Percentiles rank a stretch among this genome's conserved stretches.
phyloP scores from a whole-genome alignment of 139 green algal genomes.

The Pseudopediastrum boryanum region DNA sequence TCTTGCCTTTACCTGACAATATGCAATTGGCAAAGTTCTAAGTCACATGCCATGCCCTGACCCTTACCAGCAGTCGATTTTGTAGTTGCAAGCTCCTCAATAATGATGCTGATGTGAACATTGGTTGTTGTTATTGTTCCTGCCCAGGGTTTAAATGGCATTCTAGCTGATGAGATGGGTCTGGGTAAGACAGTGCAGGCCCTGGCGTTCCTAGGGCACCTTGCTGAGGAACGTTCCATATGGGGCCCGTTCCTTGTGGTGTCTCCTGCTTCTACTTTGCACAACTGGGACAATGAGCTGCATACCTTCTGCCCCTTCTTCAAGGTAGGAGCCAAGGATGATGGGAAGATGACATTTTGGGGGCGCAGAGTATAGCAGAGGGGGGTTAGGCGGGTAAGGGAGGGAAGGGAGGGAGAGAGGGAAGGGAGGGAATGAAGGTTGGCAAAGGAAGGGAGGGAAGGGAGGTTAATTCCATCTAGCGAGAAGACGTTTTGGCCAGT shows the following conservation, averaged over 20 bases:
- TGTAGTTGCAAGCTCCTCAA: no score
- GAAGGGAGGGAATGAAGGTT: background rate
- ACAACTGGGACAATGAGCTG: slow-evolving; percentile 86
- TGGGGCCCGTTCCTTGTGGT: slow-evolving; percentile 84
- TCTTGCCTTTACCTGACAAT: no score
- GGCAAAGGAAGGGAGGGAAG: background rate
- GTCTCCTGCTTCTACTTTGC: slow-evolving; percentile 80
- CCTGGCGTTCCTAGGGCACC: slow-evolving; percentile 93
- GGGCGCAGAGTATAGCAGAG: background rate
- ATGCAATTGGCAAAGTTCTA: no score
- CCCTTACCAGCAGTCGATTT: no score
- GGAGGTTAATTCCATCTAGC: background rate
- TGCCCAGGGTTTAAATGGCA: slow-evolving; percentile 68
- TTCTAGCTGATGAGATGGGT: slow-evolving; percentile 86
- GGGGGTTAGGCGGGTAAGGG: background rate
- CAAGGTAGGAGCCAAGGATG: slow-evolving; percentile 71
- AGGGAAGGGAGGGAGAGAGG: background rate
- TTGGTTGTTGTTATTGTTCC: no score
- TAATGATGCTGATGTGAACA: no score
- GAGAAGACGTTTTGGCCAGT: no score
- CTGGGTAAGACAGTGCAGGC: slow-evolving; percentile 84
- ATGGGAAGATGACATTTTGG: no score
- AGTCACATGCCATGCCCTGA: no score
- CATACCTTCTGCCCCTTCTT: slow-evolving; percentile 74
- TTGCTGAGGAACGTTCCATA: slow-evolving; percentile 75